Evolutionary conservation across 1,284 basidiomycete genomes (phyloP).

Genomic region (Trametes sp.): DNA sequence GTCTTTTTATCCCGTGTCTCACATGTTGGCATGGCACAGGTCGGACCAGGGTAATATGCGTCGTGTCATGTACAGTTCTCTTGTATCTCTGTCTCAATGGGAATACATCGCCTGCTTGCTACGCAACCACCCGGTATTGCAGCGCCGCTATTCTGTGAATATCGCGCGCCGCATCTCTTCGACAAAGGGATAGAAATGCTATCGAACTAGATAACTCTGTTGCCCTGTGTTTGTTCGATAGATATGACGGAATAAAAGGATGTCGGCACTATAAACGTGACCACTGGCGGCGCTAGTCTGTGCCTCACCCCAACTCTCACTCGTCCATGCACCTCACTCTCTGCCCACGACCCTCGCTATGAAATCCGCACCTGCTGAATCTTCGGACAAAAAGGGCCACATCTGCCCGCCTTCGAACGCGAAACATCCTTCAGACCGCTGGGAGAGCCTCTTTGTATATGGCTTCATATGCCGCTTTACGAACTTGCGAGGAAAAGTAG

Average conservation of each 20-base stretch:
- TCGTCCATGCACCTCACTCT: constrained; percentile 41
- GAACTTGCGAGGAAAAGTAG: constrained; percentile 71
- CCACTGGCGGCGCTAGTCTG: constrained; percentile 33
- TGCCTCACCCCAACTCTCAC: constrained; percentile 39
- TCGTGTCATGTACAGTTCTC: constrained; percentile 31
- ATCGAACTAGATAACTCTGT: constrained; percentile 33
- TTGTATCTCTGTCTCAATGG: constrained; percentile 18
- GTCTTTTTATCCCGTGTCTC: background rate
- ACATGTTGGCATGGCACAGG: constrained; percentile 48
- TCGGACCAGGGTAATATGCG: constrained; percentile 75
- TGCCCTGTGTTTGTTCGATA: constrained; percentile 45
- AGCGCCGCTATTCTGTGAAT: constrained; percentile 8
- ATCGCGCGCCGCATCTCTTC: constrained; percentile 7
- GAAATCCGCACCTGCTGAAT: constrained; percentile 36
- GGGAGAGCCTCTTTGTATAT: constrained; percentile 87
- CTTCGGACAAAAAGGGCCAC: constrained; percentile 65
- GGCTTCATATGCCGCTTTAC: constrained; percentile 85
- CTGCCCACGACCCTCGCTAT: constrained; percentile 39
- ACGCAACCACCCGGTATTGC: background rate
- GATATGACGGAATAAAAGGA: constrained; percentile 43
- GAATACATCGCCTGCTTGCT: background rate
- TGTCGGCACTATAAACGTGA: constrained; percentile 42
- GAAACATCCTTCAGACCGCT: constrained; percentile 76
- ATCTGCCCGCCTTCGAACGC: constrained; percentile 78
- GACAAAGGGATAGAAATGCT: constrained; percentile 9